Base-by-base conservation (phyloP, 352 stramenopile species). In the Globisporangium acanthophoron region DNA sequence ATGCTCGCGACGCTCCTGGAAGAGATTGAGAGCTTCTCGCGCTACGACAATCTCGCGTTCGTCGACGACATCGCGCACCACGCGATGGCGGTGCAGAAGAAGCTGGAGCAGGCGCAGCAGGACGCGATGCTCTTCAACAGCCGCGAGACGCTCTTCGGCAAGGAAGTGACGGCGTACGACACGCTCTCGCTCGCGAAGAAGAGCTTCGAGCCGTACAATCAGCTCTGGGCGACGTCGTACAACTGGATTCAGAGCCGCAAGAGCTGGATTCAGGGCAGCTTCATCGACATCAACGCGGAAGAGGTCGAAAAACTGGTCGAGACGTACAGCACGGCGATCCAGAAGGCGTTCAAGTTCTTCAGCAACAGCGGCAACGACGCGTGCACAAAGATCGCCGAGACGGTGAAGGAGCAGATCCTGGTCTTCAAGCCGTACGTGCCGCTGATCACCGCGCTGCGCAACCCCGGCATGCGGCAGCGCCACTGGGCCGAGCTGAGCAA, bases 261-360 rank as follows among this genome's bases (percentile, higher is more conserved):
- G 54, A 77, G 71, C 18, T 98, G 96, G 94, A 97, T 96, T 33
- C 80, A 94, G 61, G 85, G 80, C 11, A 87, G 80, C 29, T 98
- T 98, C 54, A 78, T 74, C 0, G 83, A 96, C 31, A 90, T 98
- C 11, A 85, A 96, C 57, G 88, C 90, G 3, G 92, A 98, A 37
- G 82, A 95, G 39, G 80, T 98, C 12, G 95, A 98, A 62, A 94
- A 92, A 33, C 67, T 84, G 6, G 91, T 97, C 29, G 84, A 91
- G 37, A 80, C 72, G 9, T 93, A 96, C 63, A 87, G 79, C 27
- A 78, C 80, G 4, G 80, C 79, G 5, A 94, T 98, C 24, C 90
- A 86, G 24, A 98, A 98, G 57, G 87, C 87, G 3, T 92, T 76
- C 64, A 98, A 98, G 56, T 96, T 92, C 56, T 98, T 98, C 62